A percentile compares a stretch with the other conserved stretches of the same genome.
These are phyloP conservation scores for Neospora caninum DNA, from an alignment of 169 alveolate genomes.

Conservation along the genomic window DNA sequence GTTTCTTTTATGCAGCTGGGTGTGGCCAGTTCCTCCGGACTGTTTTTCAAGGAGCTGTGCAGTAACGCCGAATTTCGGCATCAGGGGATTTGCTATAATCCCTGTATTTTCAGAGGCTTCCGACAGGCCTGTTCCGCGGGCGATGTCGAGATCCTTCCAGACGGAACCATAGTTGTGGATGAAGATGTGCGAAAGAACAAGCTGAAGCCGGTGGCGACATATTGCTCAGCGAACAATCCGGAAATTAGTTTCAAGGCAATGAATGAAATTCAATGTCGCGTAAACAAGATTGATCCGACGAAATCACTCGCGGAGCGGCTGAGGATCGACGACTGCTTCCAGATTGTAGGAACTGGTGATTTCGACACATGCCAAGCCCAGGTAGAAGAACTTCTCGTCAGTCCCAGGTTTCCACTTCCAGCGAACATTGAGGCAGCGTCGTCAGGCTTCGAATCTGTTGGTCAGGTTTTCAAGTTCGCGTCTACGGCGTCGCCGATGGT, in stretches of 20 bases:
- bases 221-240: conserved; percentile 4
- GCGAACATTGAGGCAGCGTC: conserved; percentile 48
- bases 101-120: conserved; percentile 24
- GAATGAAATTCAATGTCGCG: background rate
- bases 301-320: conserved; percentile 29
- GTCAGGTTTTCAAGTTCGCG: conserved; percentile 27
- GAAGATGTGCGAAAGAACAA: background rate
- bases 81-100: conserved; percentile 27
- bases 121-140: conserved; percentile 44
- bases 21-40: conserved; percentile 40
- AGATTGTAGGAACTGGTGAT: conserved; percentile 45
- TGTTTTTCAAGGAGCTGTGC: conserved; percentile 30
- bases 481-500: conserved; percentile 25
- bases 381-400: background rate
- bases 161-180: background rate
- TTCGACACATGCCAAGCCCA: conserved; percentile 30
- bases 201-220: conserved; percentile 11
- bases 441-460: conserved; percentile 41
- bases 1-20: conserved; percentile 51
- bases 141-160: background rate
- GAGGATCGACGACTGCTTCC: background rate
- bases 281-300: background rate
- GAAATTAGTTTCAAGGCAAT: background rate
- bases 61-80: background rate
- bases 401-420: conserved; percentile 39